Base-by-base conservation (phyloP, 2,329 filamentous ascomycete genomes). In the Colletotrichum orbiculare region DNA sequence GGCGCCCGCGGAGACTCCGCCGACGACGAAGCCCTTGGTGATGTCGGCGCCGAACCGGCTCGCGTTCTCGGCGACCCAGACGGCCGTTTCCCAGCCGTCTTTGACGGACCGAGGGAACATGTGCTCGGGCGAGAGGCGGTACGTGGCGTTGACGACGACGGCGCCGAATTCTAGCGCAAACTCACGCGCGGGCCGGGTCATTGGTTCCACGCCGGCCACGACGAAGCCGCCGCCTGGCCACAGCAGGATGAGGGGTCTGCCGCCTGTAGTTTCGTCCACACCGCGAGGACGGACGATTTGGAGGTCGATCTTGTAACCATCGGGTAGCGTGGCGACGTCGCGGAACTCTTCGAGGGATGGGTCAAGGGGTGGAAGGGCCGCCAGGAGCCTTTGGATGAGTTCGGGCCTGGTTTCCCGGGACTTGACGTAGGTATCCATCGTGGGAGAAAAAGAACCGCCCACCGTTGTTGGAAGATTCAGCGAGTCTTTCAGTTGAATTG, bases 1-100 rank as follows among this genome's bases (percentile, higher is more conserved):
- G n/a, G 80, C 84, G 4, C 83, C 83, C 0, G 83, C 83, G 2
- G 80, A 83, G 6, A 78, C 81, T 15, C 84, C 84, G 8, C 82
- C 81, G 0, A 85, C 70, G n/a, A 85, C 75, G 66, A 85, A 82
- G 8, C 82, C 83, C 56, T 75, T 76, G 5, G 71, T 64, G 2
- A 83, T 76, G 52, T 83, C 75, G 2, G 78, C 47, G 11, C 63
- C 63, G 15, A 47, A 65, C 11, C 52, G 58, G 2, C 47, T 13
- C 3, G 63, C 58, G 13, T 62, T 79, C 8, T 74, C 69, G 6
- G 84, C 56, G 69, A 74, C 69, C 73, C 73, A 75, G 17, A 69
- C 67, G 1, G 73, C 67, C 17, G 73, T 62, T 66, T 85, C 82
- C 65, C 78, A 82, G 57, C 76, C 77, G 68, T 86, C 83, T 58